Conservation (phyloP, 1,284 basidiomycete genomes). For the Cryptococcus depauperatus region DNA sequence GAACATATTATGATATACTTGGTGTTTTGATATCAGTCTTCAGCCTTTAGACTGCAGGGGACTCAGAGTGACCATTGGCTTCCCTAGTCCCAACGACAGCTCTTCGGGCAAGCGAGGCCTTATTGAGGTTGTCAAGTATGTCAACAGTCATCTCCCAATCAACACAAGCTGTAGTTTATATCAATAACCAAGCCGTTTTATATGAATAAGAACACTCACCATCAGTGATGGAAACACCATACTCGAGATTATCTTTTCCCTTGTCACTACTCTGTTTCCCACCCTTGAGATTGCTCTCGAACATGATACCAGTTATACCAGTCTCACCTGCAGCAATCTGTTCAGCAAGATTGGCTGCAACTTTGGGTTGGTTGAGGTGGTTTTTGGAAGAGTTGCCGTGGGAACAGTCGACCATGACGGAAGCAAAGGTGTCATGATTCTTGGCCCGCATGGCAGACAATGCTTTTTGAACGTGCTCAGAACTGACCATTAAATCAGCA, state of each 20-base stretch:
- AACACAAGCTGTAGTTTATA: conserved; percentile 57
- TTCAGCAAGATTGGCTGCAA: conserved; percentile 64
- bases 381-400: conserved; percentile 83
- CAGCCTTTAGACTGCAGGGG: conserved; percentile 23
- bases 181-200: background rate
- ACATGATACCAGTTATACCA: conserved; percentile 87
- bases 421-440: conserved; percentile 42
- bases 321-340: conserved; percentile 71
- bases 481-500: background rate
- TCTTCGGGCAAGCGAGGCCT: conserved; percentile 37
- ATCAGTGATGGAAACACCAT: conserved; percentile 84
- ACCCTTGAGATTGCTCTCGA: conserved; percentile 85
- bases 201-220: conserved; percentile 34
- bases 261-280: conserved; percentile 63
- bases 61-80: conserved; percentile 17
- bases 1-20: background rate
- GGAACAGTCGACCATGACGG: conserved; percentile 48
- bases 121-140: conserved; percentile 69
- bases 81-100: conserved; percentile 26
- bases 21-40: conserved; percentile 18
- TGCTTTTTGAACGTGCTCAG: conserved; percentile 65
- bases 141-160: conserved; percentile 66
- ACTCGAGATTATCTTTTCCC: conserved; percentile 58
- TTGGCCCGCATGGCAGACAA: conserved; percentile 62
- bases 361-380: conserved; percentile 80